These are phyloP conservation scores for Emericellopsis cladophorae DNA, from an alignment of 2,329 filamentous ascomycete species.

Conservation along the genomic window DNA sequence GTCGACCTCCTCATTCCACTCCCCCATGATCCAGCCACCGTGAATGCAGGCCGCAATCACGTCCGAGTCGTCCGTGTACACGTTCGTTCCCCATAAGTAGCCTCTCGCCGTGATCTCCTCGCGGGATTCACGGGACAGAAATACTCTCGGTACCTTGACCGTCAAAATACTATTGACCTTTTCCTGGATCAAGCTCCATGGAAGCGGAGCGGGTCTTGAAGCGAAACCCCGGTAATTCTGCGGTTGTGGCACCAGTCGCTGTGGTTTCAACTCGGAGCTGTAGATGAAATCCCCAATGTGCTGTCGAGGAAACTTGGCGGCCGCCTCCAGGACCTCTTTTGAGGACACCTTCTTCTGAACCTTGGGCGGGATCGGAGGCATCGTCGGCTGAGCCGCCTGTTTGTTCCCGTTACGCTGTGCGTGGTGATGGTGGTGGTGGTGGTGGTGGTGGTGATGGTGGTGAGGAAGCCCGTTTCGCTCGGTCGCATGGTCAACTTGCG, in stretches of 20 bases:
- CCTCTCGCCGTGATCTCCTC: constrained; percentile 74
- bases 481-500: constrained; percentile 25
- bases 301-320: constrained; percentile 56
- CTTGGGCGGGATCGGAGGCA: constrained; percentile 35
- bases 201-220: constrained; percentile 58
- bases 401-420: constrained; percentile 16
- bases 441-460: constrained; percentile 37
- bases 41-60: constrained; percentile 88
- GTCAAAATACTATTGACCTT: constrained; percentile 87
- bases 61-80: constrained; percentile 95
- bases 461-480: constrained; percentile 23
- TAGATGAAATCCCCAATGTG: constrained; percentile 84
- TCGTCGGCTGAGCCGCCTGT: constrained; percentile 9
- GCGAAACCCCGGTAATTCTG: constrained; percentile 29
- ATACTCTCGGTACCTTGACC: constrained; percentile 71
- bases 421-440: constrained; percentile 16
- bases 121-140: constrained; percentile 55
- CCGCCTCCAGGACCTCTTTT: constrained; percentile 57
- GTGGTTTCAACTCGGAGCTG: constrained; percentile 48
- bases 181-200: constrained; percentile 55
- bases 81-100: constrained; percentile 82
- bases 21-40: constrained; percentile 80
- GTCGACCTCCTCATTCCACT: constrained; percentile 72
- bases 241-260: constrained; percentile 28
- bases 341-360: constrained; percentile 56